These are phyloP conservation scores for Wakefieldia striispora DNA, from an alignment of 768 basidiomycete species.

Conservation along the genomic window DNA sequence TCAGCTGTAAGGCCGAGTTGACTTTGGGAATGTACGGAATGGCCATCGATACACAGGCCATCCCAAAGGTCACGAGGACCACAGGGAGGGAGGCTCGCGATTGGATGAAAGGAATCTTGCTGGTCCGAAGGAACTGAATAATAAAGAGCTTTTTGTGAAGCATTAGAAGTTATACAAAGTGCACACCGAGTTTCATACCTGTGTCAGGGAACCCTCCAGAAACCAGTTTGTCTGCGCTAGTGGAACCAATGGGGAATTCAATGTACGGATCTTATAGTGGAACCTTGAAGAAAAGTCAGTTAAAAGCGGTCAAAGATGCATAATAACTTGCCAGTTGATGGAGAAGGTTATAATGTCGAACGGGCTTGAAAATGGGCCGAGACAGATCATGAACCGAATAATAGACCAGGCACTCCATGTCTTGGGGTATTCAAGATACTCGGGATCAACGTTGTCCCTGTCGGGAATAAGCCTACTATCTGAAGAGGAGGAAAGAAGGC, in stretches of 20 bases:
- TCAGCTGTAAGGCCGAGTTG: conserved; percentile 27
- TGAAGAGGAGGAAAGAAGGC: not conserved
- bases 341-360: conserved; percentile 33
- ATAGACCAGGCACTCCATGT: conserved; percentile 35
- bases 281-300: conserved; percentile 21
- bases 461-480: conserved; percentile 6
- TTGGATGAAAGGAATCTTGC: conserved; percentile 31
- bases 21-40: conserved; percentile 33
- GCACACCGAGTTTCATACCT: conserved; percentile 21
- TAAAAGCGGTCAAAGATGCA: not conserved
- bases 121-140: conserved; percentile 32
- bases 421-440: conserved; percentile 32
- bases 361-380: conserved; percentile 37
- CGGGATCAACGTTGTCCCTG: conserved; percentile 39
- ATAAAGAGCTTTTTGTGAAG: conserved; percentile 26
- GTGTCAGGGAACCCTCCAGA: conserved; percentile 35
- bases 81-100: conserved; percentile 29
- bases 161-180: not conserved
- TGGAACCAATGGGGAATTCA: conserved; percentile 27
- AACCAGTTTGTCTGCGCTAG: conserved; percentile 38
- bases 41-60: conserved; percentile 32
- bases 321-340: conserved; percentile 30
- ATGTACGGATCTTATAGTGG: conserved; percentile 28
- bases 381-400: conserved; percentile 34
- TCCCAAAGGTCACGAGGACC: conserved; percentile 30